A percentile compares a stretch with the other conserved stretches of the same genome.
Evolutionary conservation across 345 rosid species (phyloP).

Genomic region (Linum trigynum): DNA sequence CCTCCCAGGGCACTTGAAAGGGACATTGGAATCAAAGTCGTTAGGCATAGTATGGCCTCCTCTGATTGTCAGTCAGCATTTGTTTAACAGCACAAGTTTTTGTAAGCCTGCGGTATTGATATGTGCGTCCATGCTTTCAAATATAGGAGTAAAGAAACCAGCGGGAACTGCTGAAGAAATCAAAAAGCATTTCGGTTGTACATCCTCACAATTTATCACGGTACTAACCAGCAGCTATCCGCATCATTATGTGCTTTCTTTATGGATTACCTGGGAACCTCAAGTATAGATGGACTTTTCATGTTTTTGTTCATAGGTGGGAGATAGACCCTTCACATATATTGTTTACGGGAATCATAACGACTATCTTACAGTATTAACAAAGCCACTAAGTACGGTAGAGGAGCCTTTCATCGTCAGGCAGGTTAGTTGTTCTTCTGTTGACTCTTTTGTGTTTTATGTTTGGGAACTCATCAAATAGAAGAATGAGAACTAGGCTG

Average conservation of each 20-base stretch:
- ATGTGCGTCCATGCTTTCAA: conserved; percentile 1
- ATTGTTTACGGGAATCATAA: conserved; percentile 78
- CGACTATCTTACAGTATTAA: conserved; percentile 68
- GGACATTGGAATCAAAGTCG: conserved; percentile 78
- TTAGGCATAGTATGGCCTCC: conserved; percentile 62
- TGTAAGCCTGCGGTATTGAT: conserved; percentile 4
- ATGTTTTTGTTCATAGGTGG: conserved; percentile 48
- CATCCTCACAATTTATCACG: conserved; percentile 73
- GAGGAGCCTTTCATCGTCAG: conserved; percentile 90
- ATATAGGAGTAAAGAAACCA: conserved; percentile 77
- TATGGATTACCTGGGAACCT: neutral
- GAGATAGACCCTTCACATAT: conserved; percentile 94
- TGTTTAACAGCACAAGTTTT: neutral
- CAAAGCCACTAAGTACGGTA: conserved; percentile 63
- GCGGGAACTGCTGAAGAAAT: conserved; percentile 91
- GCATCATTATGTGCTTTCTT: conserved; percentile 2
- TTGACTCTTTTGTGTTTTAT: neutral
- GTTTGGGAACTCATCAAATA: neutral
- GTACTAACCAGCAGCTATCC: conserved; percentile 18
- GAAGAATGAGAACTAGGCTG: neutral
- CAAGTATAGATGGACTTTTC: neutral
- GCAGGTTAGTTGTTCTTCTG: conserved; percentile 48
- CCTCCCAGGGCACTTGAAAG: conserved; percentile 51
- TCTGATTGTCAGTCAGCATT: neutral
- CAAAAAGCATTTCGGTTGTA: conserved; percentile 85